Base-by-base conservation (phyloP, 345 rosid genomes). In the Raphanus sativus region DNA sequence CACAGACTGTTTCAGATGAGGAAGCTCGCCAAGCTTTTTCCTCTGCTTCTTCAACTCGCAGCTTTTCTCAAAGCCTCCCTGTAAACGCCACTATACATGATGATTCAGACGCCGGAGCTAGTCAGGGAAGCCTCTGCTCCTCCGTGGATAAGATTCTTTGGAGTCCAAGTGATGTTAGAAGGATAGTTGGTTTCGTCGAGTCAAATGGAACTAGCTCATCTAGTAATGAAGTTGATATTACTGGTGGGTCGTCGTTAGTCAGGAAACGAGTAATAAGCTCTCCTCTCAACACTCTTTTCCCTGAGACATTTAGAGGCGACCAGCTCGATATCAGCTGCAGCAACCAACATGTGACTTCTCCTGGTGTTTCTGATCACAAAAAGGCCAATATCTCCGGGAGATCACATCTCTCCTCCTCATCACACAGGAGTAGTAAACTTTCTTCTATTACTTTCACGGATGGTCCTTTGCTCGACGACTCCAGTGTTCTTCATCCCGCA, bases 131-230 rank as follows among this genome's bases (percentile, higher is more conserved):
- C 28, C 25, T 81, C 16, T 63, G 80, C 74, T 56, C 13, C 61
- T 56, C 61, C 63, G 4, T 58, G 17, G 82, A 83, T 75, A 74
- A 62, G 76, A 77, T 24, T 78, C 78, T 82, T 69, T 73, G 65
- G 52, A 64, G 66, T 73, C 87, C 50, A 50, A 56, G 66, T 67
- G 89, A 89, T 78, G 85, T 83, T 73, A 76, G 89, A 62, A 86
- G 98, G 80, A 88, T 89, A 62, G 87, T 93, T 65, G 97, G 97
- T 34, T 93, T 89, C 66, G 81, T 89, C 66, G 81, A 86, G 60
- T 84, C 95, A 30, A 77, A 64, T 2, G 88, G 82, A 71, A 71
- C 61, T 58, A 73, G 71, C 72, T 81, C 85, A 62, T 2, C 16
- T 10, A n/a, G 73, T 67, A 76, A 67, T 71, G 81, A 48, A 33